Conservation (phyloP, 495 filamentous ascomycete genomes). For the Penicillium angulare region DNA sequence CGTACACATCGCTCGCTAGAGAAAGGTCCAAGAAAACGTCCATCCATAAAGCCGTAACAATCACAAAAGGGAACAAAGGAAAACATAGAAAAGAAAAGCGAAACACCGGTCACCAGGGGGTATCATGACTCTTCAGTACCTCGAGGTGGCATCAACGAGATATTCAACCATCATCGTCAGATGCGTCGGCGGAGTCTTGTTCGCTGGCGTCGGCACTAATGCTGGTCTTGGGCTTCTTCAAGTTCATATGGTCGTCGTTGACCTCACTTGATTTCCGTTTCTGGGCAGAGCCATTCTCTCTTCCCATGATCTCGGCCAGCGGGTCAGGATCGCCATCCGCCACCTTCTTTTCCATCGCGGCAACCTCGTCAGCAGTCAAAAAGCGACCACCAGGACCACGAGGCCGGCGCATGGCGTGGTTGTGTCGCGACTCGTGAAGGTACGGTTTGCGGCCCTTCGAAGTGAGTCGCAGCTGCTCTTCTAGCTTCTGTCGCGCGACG, state of each 20-base stretch:
- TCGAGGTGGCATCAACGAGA: neutral
- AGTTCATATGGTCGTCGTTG: constrained; percentile 38
- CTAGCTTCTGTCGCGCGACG: constrained; percentile 88
- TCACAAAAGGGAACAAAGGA: constrained; percentile 22
- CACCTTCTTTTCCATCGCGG: constrained; percentile 70
- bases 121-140: neutral
- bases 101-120: neutral
- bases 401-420: constrained; percentile 96
- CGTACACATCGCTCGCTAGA: constrained; percentile 45
- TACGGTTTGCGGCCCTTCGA: constrained; percentile 97
- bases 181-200: constrained; percentile 45
- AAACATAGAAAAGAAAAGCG: constrained; percentile 6
- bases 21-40: constrained; percentile 29
- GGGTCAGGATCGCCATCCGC: constrained; percentile 27
- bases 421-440: constrained; percentile 97
- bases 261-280: constrained; percentile 53
- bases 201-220: constrained; percentile 50
- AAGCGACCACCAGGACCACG: constrained; percentile 96
- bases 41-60: constrained; percentile 37
- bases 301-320: constrained; percentile 30
- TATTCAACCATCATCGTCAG: constrained; percentile 50
- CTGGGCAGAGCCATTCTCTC: constrained; percentile 36
- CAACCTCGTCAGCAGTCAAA: constrained; percentile 96
- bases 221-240: constrained; percentile 51
- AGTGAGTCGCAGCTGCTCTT: constrained; percentile 86